These are phyloP conservation scores for Vaccinium corymbosum DNA, from an alignment of 148 eudicot genomes.

Conservation along the genomic window DNA sequence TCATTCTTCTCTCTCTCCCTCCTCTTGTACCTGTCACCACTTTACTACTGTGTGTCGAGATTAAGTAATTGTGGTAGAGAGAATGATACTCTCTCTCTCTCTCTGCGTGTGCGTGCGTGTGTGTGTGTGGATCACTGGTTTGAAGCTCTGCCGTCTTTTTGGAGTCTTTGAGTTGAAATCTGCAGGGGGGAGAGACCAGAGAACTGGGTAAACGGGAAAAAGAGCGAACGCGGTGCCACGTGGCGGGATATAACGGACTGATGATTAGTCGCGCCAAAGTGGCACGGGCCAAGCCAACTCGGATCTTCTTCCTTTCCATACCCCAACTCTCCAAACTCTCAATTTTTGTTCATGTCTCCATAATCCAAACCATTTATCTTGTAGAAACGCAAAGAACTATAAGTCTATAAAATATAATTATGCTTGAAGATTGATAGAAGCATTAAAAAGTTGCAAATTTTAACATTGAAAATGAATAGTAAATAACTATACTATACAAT, in stretches of 20 bases:
- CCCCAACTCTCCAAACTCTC: too few relatives aligned
- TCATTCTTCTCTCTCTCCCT: constrained; percentile 8
- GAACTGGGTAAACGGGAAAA: background rate
- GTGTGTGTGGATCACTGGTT: too few relatives aligned
- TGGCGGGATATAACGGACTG: constrained; percentile 3
- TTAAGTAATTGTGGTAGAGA: too few relatives aligned
- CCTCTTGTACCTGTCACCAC: background rate
- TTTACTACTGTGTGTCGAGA: background rate
- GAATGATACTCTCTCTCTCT: background rate
- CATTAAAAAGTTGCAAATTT: too few relatives aligned
- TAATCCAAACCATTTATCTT: too few relatives aligned
- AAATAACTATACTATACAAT: too few relatives aligned
- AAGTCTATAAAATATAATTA: too few relatives aligned
- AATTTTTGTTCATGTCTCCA: too few relatives aligned
- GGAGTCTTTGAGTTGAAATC: background rate
- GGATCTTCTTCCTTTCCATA: too few relatives aligned
- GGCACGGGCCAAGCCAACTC: background rate
- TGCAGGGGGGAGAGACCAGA: background rate
- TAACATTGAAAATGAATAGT: too few relatives aligned
- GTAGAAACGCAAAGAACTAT: too few relatives aligned
- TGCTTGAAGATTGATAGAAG: too few relatives aligned
- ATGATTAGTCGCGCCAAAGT: background rate
- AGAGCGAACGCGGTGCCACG: constrained; percentile 14
- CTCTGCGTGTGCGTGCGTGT: background rate
- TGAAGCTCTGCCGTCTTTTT: background rate